Evolutionary conservation across 805 yeast species (phyloP), one percentile per base, ranked within the genome.

Genomic region (Saccharomycopsis fibuligera): DNA sequence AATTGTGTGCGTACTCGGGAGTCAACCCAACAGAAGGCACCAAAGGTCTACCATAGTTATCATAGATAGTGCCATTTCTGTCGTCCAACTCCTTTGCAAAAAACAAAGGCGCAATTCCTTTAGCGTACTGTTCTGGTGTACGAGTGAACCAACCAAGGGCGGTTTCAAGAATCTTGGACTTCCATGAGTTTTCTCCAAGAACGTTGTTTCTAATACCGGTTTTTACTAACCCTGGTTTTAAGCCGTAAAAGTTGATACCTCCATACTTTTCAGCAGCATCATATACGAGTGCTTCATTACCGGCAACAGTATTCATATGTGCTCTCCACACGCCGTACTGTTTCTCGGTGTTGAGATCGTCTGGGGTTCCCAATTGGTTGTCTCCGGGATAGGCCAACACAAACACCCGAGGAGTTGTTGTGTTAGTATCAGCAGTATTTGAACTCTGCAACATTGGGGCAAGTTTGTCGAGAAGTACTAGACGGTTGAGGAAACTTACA

Each of bases 291-390:
- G 68, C 59, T 51, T 69, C 74, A 48, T 69, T 69, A 1, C 70
- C 71, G 2, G 73, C 73, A n/a, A 69, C 72, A 0, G 73, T 69
- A 44, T 58, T 68, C 66, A 63, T 61, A 49, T 69, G 74, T 2
- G 70, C 62, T 5, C 44, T 47, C 30, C 52, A 35, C 9, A 58
- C 57, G 8, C 58, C 56, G 54, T 69, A 69, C 19, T 56, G 49
- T 16, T 43, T 43, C 12, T 65, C 69, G 12, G 62, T 60, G 45
- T 69, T 69, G 44, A 68, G 48, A 53, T 69, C 69, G 10, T 64
- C 64, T 25, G 61, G 56, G 6, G 57, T 51, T 8, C 73, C 74
- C 35, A 61, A 9, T 39, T 62, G 49, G 16, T 57, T 58, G 12
- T 56, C 54, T 4, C 74, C 74, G 2, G 74, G 73, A 45, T 50